Evolutionary conservation across 2,329 filamentous ascomycete genomes (phyloP).

Genomic region (Penicillium verrucosum): DNA sequence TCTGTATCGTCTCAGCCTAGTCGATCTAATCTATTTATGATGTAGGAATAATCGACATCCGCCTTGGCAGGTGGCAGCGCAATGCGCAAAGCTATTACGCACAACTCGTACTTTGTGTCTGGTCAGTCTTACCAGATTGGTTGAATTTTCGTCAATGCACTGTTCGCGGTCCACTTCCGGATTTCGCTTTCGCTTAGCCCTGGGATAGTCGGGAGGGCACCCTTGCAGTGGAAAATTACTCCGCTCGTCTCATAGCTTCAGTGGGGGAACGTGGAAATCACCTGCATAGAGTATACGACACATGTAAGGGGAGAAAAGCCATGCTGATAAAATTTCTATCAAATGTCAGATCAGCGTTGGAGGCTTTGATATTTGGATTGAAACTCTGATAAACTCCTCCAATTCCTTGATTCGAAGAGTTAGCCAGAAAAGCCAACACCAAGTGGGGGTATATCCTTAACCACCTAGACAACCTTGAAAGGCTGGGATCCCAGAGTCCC

Average conservation of each 20-base stretch:
- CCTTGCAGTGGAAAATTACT: slow-evolving; percentile 2
- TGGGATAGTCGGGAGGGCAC: slow-evolving; percentile 3
- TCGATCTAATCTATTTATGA: neutral
- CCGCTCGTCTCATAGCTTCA: neutral
- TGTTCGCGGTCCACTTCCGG: neutral
- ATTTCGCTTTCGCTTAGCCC: slow-evolving; percentile 2
- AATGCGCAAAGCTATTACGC: slow-evolving; percentile 4
- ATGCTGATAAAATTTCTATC: neutral
- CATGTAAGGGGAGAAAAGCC: neutral
- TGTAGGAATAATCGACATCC: neutral
- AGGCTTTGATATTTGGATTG: neutral
- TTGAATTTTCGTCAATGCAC: neutral
- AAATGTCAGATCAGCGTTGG: neutral
- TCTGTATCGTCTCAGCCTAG: neutral
- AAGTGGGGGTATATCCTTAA: neutral
- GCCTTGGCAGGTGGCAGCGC: slow-evolving; percentile 13
- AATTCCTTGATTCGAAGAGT: neutral
- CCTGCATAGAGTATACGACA: neutral
- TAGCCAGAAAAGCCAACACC: neutral
- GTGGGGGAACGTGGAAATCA: slow-evolving; percentile 15
- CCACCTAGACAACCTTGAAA: neutral
- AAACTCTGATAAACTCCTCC: neutral
- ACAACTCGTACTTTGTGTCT: neutral
- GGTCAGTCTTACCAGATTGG: neutral
- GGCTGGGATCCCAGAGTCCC: slow-evolving; percentile 4